Evolutionary conservation across 116 monocot genomes (phyloP), one percentile per base, ranked within the genome.

Genomic region (Papilionanthe hybrid): DNA sequence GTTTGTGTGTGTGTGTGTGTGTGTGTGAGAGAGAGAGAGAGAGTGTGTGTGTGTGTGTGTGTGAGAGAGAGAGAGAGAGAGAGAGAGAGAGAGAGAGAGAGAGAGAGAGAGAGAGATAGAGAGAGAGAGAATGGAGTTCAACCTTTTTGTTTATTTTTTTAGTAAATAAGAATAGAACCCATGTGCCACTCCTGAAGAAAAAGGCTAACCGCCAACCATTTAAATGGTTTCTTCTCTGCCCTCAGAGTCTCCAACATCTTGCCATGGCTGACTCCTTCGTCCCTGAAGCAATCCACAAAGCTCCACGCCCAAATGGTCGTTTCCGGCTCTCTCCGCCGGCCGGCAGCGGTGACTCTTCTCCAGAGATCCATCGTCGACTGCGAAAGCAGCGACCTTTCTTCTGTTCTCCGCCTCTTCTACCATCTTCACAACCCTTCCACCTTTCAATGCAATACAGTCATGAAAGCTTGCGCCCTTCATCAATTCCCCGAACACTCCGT

Each of bases 381-480:
- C 55, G 72, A 79, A n/a, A 75, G 71, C 45, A 47, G 82, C 30
- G 67, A 85, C 23, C 79, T 85, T 66, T 18, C 76, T 41, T 72
- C 80, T 50, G 85, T 82, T 13, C 82, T 88, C 78, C 25, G 53
- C 32, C 49, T 88, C 71, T 87, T 88, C 85, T 42, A 49, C 73
- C 78, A 47, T 58, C 78, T 88, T 32, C 83, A 84, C 17, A 30
- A 12, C 42, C 83, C 88, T 9, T 67, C 85, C 30, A 80, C 88
- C 30, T 90, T 86, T 73, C 83, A 71, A 47, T 93, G 81, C 78
- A 88, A 90, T 83, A 88, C 83, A 80, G 42, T 88, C 83, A 81
- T 90, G 72, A 82, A 81, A 9, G 82, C 81, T 5, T 88, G 81
- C 55, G 72, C n/a, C 48, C 72, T 63, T 30, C 43, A 74, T 20